These are phyloP conservation scores for Sparassis latifolia DNA, from an alignment of 1,284 basidiomycete genomes.

Conservation along the genomic window DNA sequence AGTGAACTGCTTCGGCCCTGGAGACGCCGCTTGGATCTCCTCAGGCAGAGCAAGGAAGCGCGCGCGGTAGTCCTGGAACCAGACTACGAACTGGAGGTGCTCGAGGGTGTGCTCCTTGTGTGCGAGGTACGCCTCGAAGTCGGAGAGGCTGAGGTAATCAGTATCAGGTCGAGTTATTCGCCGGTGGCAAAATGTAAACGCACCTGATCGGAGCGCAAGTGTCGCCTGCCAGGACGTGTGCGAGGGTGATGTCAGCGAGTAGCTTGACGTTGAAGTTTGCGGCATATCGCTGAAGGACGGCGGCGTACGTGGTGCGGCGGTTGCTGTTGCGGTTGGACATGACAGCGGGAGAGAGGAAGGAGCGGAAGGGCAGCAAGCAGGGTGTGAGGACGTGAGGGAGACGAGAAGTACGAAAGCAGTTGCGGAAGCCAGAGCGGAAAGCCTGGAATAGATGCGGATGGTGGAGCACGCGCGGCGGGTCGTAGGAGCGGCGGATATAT, in stretches of 20 bases:
- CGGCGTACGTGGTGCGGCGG: not conserved
- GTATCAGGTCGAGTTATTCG: not conserved
- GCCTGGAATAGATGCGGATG: too few species aligned
- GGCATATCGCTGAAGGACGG: constrained; percentile 3
- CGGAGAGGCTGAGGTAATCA: constrained; percentile 17
- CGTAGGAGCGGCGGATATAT: too few species aligned
- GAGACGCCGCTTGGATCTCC: constrained; percentile 15
- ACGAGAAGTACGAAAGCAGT: too few species aligned
- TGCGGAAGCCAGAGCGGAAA: too few species aligned
- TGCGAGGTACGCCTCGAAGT: constrained; percentile 33
- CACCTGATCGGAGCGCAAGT: constrained; percentile 36
- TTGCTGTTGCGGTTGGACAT: not conserved
- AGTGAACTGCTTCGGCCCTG: constrained; percentile 16
- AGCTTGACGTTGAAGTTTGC: constrained; percentile 5
- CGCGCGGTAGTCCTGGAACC: constrained; percentile 35
- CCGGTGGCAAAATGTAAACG: not conserved
- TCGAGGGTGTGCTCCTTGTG: constrained; percentile 31
- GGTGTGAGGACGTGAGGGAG: too few species aligned
- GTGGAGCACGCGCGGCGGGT: too few species aligned
- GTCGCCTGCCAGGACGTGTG: constrained; percentile 32
- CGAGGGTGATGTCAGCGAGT: constrained; percentile 17
- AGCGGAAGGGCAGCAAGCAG: too few species aligned
- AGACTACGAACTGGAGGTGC: constrained; percentile 37
- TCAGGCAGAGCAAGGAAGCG: constrained; percentile 27
- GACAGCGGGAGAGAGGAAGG: too few species aligned